Evolutionary conservation across 805 yeast genomes (phyloP), one percentile per base, ranked within the genome.

Genomic region (Saccharomycopsis fermentans): DNA sequence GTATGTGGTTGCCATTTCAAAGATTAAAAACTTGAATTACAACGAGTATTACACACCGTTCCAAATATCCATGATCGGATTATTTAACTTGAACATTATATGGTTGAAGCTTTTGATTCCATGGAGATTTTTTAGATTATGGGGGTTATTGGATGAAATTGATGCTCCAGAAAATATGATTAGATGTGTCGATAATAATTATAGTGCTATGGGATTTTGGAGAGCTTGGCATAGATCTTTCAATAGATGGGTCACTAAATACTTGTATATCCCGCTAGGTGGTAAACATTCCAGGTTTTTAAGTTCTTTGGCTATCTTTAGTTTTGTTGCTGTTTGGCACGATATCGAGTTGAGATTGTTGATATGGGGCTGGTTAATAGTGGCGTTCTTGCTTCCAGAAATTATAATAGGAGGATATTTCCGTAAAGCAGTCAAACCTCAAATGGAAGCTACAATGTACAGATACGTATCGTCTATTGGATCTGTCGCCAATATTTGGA

Each of bases 151-250:
- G n/a, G 99, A 94, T 70, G 88, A 87, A 0, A 89, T 92, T 56
- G 98, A 94, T 67, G 88, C 98, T 0, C 98, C 99, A 1, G 99
- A 94, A 69, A 94, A 94, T 67, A 94, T 94, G 98, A 83, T 94
- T 58, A 77, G 99, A 59, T 91, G 98, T 69, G 89, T 94, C 82
- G 87, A 90, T 69, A 90, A 94, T 71, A 94, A 94, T 71, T 94
- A 84, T 70, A 86, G 96, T 36, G 94, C 97, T 0, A 71, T 89
- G 62, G 90, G 94, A n/a, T 94, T 94, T 70, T 94, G 99, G 99
- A 80, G 98, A 68, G 96, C 96, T 3, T 94, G 99, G 99, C 99
- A 94, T 71, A 81, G 98, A 67, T 86, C 96, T 54, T 94, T 77
- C 73, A 91, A 92, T 72, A 80, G 86, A 64, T 94, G 97, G 96